Percentiles rank a stretch among this genome's conserved stretches.
Evolutionary conservation across 306 rosid species (phyloP).

Genomic region (Dalbergia cochinchinensis): DNA sequence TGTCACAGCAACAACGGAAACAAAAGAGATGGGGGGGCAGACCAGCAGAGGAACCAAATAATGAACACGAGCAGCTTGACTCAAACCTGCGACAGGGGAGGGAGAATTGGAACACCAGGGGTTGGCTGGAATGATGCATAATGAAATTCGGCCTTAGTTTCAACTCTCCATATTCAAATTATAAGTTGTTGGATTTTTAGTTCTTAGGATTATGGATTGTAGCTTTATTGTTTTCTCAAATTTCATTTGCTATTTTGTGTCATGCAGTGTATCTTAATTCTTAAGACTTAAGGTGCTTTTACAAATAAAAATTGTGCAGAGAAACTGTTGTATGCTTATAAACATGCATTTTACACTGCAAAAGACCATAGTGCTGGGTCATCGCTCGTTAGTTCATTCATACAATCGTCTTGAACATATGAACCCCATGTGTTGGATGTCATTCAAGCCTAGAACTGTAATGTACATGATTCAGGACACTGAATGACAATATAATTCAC

Average conservation of each 20-base stretch:
- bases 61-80: no score
- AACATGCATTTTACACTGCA: no score
- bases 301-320: neutral
- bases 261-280: neutral
- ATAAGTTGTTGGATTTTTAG: neutral
- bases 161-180: neutral
- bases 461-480: no score
- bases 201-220: neutral
- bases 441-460: neutral
- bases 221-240: neutral
- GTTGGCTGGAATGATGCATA: no score
- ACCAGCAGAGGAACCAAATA: no score
- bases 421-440: conserved; percentile 1
- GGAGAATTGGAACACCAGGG: no score
- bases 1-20: no score
- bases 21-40: no score
- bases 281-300: neutral
- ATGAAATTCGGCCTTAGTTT: neutral
- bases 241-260: conserved; percentile 15
- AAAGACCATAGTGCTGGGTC: no score
- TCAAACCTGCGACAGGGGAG: no score
- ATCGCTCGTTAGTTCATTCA: no score
- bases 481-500: no score
- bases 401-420: neutral
- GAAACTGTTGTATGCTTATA: neutral